Evolutionary conservation across 306 rosid genomes (phyloP).

Genomic region (Canavalia ensiformis): DNA sequence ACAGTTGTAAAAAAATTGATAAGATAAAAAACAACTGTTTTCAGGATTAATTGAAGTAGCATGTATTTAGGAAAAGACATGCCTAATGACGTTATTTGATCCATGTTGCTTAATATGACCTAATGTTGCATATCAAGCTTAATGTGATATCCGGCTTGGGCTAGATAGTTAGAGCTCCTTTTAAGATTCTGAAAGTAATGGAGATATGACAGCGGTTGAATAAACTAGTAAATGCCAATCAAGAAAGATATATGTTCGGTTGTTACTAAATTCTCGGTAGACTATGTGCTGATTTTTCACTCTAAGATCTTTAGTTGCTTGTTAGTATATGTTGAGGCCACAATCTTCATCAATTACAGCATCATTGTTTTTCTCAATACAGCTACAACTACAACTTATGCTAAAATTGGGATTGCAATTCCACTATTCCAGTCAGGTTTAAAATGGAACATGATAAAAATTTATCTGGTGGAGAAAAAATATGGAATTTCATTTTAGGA

Average conservation of each 20-base stretch:
- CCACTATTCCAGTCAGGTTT: not conserved
- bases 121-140: not conserved
- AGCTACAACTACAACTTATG: not conserved
- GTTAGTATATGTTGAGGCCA: not conserved
- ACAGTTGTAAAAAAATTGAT: not conserved
- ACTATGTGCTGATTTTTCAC: not conserved
- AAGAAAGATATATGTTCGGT: slow-evolving; percentile 3
- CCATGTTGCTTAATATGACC: not conserved
- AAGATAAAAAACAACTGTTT: not conserved
- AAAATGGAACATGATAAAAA: not conserved
- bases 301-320: not conserved
- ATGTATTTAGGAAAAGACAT: not conserved
- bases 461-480: not conserved
- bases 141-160: not conserved
- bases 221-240: not conserved
- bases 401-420: slow-evolving; percentile 12
- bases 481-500: slow-evolving; percentile 1
- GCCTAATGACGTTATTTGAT: not conserved
- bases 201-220: not conserved
- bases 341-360: slow-evolving; percentile 5
- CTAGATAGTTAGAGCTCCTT: slow-evolving; percentile 1
- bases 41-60: not conserved
- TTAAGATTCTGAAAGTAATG: not conserved
- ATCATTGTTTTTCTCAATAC: slow-evolving; percentile 4
- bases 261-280: not conserved